Conservation (phyloP, 306 rosid species). For the Myrica gale region DNA sequence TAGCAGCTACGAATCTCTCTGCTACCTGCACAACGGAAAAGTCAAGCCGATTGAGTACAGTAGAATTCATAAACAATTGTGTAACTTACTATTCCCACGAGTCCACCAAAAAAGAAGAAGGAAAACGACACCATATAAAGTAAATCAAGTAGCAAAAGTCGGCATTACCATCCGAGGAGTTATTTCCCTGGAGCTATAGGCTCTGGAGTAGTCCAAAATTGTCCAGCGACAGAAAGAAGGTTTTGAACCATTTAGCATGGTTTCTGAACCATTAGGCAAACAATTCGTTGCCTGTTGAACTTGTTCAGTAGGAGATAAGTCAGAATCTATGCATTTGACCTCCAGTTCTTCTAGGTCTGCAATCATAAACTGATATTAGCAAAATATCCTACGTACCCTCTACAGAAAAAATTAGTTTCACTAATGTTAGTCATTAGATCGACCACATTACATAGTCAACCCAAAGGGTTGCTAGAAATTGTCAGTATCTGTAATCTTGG, state of each 20-base stretch:
- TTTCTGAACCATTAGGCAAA: conserved; percentile 40
- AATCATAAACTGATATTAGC: neutral
- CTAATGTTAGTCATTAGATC: neutral
- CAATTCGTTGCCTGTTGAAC: conserved; percentile 62
- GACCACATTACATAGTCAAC: too few species aligned
- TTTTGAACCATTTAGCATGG: conserved; percentile 19
- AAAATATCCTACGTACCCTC: too few species aligned
- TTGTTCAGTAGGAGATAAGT: conserved; percentile 53
- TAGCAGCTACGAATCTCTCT: conserved; percentile 59
- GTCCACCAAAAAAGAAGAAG: too few species aligned
- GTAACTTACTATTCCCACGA: too few species aligned
- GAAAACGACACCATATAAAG: too few species aligned
- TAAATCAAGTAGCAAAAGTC: neutral
- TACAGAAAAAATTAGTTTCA: too few species aligned
- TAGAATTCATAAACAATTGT: too few species aligned
- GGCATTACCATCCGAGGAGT: conserved; percentile 69
- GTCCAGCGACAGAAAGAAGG: conserved; percentile 60
- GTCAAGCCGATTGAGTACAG: neutral
- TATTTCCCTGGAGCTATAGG: conserved; percentile 51
- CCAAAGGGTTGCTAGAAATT: too few species aligned
- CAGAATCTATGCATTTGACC: conserved; percentile 52
- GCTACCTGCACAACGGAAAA: conserved; percentile 56
- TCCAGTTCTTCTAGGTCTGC: conserved; percentile 55
- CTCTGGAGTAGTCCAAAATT: conserved; percentile 70
- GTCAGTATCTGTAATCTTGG: too few species aligned